Conservation (phyloP, 192 early-diverging fungal species). For the Paraglomus brasilianum region DNA sequence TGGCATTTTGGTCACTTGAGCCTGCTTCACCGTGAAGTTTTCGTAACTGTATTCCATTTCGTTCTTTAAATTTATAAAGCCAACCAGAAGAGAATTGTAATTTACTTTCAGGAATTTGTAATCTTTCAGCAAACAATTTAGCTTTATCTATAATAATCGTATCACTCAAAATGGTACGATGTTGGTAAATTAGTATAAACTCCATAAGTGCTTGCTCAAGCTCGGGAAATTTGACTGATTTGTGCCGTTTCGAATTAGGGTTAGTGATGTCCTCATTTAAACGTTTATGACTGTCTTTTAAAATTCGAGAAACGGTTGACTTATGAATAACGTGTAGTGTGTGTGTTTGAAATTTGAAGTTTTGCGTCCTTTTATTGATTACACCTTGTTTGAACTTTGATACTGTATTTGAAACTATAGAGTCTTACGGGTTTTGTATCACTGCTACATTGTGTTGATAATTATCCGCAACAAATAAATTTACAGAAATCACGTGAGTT, state of each 20-base stretch:
- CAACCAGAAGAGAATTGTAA: conserved; percentile 38
- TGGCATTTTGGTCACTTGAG: conserved; percentile 3
- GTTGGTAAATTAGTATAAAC: conserved; percentile 28
- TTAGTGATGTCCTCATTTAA: conserved; percentile 32
- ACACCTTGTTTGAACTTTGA: too few relatives aligned
- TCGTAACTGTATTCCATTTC: conserved; percentile 33
- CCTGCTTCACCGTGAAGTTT: conserved; percentile 22
- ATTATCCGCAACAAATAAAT: too few relatives aligned
- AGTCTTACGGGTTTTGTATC: too few relatives aligned
- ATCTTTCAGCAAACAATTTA: conserved; percentile 29
- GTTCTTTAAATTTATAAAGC: conserved; percentile 43
- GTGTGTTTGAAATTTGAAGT: too few relatives aligned
- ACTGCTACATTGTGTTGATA: too few relatives aligned
- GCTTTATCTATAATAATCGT: conserved; percentile 32
- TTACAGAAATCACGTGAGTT: too few relatives aligned
- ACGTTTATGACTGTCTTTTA: conserved; percentile 3
- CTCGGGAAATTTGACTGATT: conserved; percentile 36
- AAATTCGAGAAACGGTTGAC: conserved; percentile 35
- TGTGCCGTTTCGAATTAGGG: conserved; percentile 35
- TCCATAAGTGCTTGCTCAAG: conserved; percentile 34
- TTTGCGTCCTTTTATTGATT: too few relatives aligned
- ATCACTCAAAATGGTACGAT: conserved; percentile 29
- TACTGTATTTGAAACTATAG: too few relatives aligned
- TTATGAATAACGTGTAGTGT: too few relatives aligned
- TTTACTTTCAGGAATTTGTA: conserved; percentile 29